phyloP scores from a whole-genome alignment of 768 basidiomycete species.

The Ramaria sp. region DNA sequence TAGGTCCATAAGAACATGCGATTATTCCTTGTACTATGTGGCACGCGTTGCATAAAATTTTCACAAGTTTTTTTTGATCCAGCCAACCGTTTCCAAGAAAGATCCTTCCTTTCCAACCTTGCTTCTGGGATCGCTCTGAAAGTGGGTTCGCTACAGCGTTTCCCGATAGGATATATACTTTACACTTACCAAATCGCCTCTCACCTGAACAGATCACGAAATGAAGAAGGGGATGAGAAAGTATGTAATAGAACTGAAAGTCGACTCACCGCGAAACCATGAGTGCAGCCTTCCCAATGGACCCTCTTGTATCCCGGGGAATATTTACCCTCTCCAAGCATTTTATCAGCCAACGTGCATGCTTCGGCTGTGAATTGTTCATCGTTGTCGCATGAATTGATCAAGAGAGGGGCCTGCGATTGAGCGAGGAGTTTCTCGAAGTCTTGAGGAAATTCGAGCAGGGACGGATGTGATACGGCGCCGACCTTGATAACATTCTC shows the following conservation, averaged over 20 bases:
- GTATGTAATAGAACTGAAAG: not conserved
- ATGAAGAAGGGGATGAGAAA: not conserved
- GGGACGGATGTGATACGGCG: conserved; percentile 8
- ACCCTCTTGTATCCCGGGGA: conserved; percentile 11
- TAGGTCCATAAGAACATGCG: too few species aligned
- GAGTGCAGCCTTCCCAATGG: conserved; percentile 13
- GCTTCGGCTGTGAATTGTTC: conserved; percentile 12
- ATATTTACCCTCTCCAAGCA: conserved; percentile 16
- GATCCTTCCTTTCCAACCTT: conserved; percentile 13
- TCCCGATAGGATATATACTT: not conserved
- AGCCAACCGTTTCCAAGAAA: conserved; percentile 14
- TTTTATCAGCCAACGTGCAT: conserved; percentile 12
- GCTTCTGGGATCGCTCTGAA: conserved; percentile 11
- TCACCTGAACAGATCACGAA: conserved; percentile 2
- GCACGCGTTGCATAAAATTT: too few species aligned
- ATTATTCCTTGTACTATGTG: too few species aligned
- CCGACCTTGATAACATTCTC: conserved; percentile 8
- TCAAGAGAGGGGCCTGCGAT: conserved; percentile 48
- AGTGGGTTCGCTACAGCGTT: not conserved
- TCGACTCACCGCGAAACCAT: conserved; percentile 18
- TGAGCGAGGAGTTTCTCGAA: conserved; percentile 7
- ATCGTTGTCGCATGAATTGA: conserved; percentile 43
- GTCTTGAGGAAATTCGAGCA: conserved; percentile 6
- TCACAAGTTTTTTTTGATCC: conserved; percentile 14
- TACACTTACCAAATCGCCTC: conserved; percentile 13